Percentiles rank a stretch among this genome's conserved stretches.
Evolutionary conservation across 495 filamentous ascomycete species (phyloP).

Genomic region (Podospora fimiseda): DNA sequence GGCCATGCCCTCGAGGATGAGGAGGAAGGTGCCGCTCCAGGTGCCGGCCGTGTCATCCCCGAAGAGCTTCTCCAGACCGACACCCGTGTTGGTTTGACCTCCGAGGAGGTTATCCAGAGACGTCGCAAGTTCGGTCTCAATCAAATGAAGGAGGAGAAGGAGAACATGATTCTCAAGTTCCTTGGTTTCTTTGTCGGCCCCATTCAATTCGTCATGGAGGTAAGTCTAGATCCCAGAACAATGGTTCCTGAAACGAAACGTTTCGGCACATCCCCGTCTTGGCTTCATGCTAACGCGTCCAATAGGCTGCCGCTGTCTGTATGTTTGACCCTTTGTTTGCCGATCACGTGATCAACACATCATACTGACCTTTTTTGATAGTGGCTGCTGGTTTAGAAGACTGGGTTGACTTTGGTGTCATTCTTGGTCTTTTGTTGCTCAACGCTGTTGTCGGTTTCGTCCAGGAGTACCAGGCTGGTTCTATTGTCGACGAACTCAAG

Average conservation of each 20-base stretch:
- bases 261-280: conserved; percentile 15
- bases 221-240: conserved; percentile 34
- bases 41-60: conserved; percentile 48
- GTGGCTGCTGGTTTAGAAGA: conserved; percentile 69
- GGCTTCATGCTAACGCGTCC: conserved; percentile 20
- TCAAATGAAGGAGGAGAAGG: conserved; percentile 83
- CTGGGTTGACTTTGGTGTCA: conserved; percentile 79
- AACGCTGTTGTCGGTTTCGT: conserved; percentile 83
- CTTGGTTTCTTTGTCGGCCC: conserved; percentile 79
- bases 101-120: conserved; percentile 58
- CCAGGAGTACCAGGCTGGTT: conserved; percentile 85
- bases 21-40: conserved; percentile 41
- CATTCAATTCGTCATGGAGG: conserved; percentile 94
- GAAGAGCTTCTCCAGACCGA: conserved; percentile 64
- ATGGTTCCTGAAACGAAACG: conserved; percentile 26
- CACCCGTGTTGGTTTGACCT: conserved; percentile 61
- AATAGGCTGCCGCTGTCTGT: conserved; percentile 32
- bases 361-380: conserved; percentile 13
- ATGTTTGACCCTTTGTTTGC: conserved; percentile 13
- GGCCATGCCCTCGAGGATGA: conserved; percentile 56
- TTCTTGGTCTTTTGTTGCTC: conserved; percentile 64
- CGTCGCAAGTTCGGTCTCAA: conserved; percentile 81
- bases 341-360: neutral
- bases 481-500: conserved; percentile 87
- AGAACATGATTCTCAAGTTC: conserved; percentile 79